Conservation (phyloP, 345 rosid species). For the Psidium friedrichsthalianum region DNA sequence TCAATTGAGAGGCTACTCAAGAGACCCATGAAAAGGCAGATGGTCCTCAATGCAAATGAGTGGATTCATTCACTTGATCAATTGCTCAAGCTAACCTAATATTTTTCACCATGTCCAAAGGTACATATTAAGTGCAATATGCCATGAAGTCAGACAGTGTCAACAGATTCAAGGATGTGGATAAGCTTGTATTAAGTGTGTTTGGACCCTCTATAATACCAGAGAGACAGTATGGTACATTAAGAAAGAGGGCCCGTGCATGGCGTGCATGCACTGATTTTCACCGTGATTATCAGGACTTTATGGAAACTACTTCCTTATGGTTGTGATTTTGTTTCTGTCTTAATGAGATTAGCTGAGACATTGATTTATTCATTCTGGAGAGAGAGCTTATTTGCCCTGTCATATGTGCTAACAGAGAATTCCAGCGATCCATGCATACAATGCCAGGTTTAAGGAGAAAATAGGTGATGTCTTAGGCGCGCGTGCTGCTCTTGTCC, state of each 20-base stretch:
- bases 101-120: background rate
- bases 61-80: background rate
- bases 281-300: background rate
- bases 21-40: background rate
- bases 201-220: background rate
- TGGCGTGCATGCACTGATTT: background rate
- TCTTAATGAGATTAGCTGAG: background rate
- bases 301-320: background rate
- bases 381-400: background rate
- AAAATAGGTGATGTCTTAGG: constrained; percentile 40
- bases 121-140: background rate
- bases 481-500: constrained; percentile 57
- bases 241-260: background rate
- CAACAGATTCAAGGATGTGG: background rate
- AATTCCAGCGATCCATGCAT: constrained; percentile 49
- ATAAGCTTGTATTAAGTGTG: background rate
- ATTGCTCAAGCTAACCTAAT: background rate
- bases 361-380: background rate
- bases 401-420: constrained; percentile 36
- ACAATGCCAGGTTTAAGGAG: constrained; percentile 73
- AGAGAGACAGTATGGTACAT: background rate
- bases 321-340: background rate
- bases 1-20: background rate
- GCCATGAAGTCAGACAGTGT: background rate
- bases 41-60: background rate